A percentile compares a stretch with the other conserved stretches of the same genome.
phyloP scores from a whole-genome alignment of 305 asterid species.

The Coffea humblotiana region DNA sequence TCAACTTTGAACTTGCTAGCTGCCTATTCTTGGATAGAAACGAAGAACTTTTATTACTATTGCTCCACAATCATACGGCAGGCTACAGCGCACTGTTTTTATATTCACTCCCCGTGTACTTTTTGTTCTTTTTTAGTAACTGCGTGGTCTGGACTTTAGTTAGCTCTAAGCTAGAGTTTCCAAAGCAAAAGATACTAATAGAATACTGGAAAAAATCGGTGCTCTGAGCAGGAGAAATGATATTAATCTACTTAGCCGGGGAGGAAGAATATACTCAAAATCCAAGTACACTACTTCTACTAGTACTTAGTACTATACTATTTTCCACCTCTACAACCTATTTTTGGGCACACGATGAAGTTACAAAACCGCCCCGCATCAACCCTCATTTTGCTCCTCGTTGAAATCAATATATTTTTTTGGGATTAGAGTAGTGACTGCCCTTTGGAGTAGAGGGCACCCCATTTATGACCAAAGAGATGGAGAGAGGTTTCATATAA shows the following conservation, averaged over 20 bases:
- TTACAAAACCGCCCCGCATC: constrained; percentile 33
- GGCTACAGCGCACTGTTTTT: constrained; percentile 13
- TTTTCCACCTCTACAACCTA: background rate
- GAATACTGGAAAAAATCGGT: background rate
- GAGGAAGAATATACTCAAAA: background rate
- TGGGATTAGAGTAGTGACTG: constrained; percentile 57
- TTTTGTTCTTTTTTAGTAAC: constrained; percentile 14
- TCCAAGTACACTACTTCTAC: too few relatives aligned
- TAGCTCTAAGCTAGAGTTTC: background rate
- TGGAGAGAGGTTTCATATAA: constrained; percentile 44
- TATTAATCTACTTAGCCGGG: background rate
- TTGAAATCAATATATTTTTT: constrained; percentile 35
- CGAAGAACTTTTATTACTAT: background rate
- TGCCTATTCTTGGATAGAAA: constrained; percentile 9
- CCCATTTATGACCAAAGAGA: constrained; percentile 57
- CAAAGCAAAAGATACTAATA: background rate
- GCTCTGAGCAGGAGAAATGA: background rate
- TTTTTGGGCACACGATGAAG: background rate
- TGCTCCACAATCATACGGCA: constrained; percentile 7
- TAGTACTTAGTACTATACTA: too few relatives aligned
- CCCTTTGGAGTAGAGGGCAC: constrained; percentile 49
- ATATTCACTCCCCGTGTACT: constrained; percentile 23
- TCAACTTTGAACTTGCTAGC: constrained; percentile 23
- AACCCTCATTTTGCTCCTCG: constrained; percentile 15
- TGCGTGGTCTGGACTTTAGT: background rate